These are phyloP conservation scores for Dittrichia graveolens DNA, from an alignment of 129 eudicot genomes.

Conservation along the genomic window DNA sequence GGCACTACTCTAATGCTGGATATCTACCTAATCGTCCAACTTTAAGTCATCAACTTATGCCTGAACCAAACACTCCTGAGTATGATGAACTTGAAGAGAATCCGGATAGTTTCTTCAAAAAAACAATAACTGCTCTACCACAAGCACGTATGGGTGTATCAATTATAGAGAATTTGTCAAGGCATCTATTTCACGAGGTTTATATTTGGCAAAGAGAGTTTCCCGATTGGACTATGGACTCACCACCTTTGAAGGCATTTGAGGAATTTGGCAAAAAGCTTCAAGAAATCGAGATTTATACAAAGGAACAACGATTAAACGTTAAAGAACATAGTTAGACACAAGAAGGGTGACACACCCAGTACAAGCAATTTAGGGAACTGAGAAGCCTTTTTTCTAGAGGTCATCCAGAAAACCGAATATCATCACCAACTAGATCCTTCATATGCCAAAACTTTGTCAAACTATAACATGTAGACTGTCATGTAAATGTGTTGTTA, in stretches of 20 bases:
- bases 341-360: no score
- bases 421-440: no score
- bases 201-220: conserved; percentile 67
- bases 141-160: conserved; percentile 55
- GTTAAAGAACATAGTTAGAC: conserved; percentile 51
- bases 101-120: conserved; percentile 51
- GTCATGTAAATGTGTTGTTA: no score
- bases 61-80: conserved; percentile 52
- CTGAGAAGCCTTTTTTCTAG: no score
- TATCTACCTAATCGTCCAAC: conserved; percentile 72
- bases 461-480: no score
- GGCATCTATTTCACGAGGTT: conserved; percentile 63
- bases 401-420: no score
- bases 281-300: conserved; percentile 30
- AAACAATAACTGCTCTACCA: conserved; percentile 55
- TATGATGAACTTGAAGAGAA: conserved; percentile 51
- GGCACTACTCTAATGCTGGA: conserved; percentile 78
- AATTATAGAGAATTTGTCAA: conserved; percentile 61
- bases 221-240: conserved; percentile 61
- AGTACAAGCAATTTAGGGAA: no score
- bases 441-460: no score
- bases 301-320: conserved; percentile 47
- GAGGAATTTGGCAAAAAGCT: conserved; percentile 52
- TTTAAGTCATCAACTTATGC: conserved; percentile 55
- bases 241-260: conserved; percentile 49